Evolutionary conservation across 116 monocot genomes (phyloP).

Genomic region (Posidonia oceanica): DNA sequence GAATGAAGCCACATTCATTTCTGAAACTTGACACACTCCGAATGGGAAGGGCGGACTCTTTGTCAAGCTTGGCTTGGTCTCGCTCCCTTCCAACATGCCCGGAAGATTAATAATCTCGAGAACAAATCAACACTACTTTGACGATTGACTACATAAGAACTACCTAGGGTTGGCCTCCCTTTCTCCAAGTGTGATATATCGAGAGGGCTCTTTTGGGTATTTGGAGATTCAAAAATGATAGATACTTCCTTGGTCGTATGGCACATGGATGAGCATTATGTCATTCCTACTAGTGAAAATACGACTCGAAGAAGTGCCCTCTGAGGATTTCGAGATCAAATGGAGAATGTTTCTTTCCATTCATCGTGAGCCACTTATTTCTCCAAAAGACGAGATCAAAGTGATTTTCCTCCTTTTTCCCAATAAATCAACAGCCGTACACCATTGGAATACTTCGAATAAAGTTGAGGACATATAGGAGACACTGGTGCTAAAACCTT

Average conservation of each 20-base stretch:
- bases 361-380: slow-evolving; percentile 9
- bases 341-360: slow-evolving; percentile 5
- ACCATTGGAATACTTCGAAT: slow-evolving; percentile 2
- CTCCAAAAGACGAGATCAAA: slow-evolving; percentile 6
- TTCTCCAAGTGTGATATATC: neutral
- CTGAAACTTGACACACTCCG: no score
- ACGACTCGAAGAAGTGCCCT: neutral
- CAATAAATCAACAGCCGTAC: slow-evolving; percentile 4
- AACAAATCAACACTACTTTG: neutral
- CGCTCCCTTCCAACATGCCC: neutral
- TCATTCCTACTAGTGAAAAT: slow-evolving; percentile 1
- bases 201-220: neutral
- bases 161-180: neutral
- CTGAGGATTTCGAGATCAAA: neutral
- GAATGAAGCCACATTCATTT: neutral
- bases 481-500: no score
- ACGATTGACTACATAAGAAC: neutral
- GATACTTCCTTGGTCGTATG: neutral
- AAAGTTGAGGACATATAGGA: slow-evolving; percentile 5
- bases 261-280: neutral
- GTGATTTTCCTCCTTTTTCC: slow-evolving; percentile 5
- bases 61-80: neutral
- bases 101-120: neutral
- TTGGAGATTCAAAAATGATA: neutral
- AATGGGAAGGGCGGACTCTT: neutral